Conservation (phyloP, 176 grass and related monocot genomes). For the barley (Hordeum vulgare) region MorexV3_pseudomolecules_assembly NC_058521.1:28353488-28353987, state of each 20-base stretch:
- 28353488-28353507: neutral
- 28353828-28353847: conserved; percentile 92
- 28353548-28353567: neutral
- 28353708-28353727: neutral
- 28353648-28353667: neutral
- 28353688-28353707: conserved; percentile 6
- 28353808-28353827: conserved; percentile 96
- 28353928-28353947: conserved; percentile 2
- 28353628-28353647: conserved; percentile 7
- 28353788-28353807: conserved; percentile 86
- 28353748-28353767: conserved; percentile 97
- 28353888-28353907: neutral
- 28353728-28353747: conserved; percentile 61
- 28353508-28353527: neutral
- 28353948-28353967: conserved; percentile 79
- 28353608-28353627: neutral
- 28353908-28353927: neutral
- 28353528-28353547: neutral
- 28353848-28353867: conserved; percentile 61
- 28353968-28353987: conserved; percentile 97
- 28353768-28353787: conserved; percentile 87
- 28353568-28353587: neutral
- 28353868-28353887: conserved; percentile 3
- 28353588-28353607: neutral
- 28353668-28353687: neutral